Evolutionary conservation across 208 protist species (phyloP).

Genomic region (Vickermania ingenoplastis): DNA sequence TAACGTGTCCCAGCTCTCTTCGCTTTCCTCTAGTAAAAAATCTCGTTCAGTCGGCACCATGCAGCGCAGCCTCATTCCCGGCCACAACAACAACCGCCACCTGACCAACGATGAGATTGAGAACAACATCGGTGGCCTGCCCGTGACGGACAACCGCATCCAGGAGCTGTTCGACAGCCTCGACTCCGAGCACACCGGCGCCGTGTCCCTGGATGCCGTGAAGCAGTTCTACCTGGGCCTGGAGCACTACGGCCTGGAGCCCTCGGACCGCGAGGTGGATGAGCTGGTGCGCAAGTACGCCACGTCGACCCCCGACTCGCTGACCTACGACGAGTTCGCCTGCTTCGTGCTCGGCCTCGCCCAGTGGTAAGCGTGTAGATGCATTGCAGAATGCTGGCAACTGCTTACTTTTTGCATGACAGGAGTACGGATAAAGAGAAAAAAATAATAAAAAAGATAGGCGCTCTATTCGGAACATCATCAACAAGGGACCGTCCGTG

Average conservation of each 20-base stretch:
- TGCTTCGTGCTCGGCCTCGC: constrained; percentile 55
- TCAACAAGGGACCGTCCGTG: too few relatives aligned
- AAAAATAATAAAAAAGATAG: too few relatives aligned
- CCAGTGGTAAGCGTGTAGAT: constrained; percentile 27
- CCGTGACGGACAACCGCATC: constrained; percentile 46
- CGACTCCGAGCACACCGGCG: constrained; percentile 33
- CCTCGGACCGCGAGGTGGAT: constrained; percentile 37
- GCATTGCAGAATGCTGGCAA: too few relatives aligned
- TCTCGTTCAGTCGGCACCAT: constrained; percentile 13
- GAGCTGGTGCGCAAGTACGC: constrained; percentile 31
- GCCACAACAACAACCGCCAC: constrained; percentile 59
- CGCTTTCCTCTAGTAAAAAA: too few relatives aligned
- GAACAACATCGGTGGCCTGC: constrained; percentile 59
- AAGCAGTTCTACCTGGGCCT: constrained; percentile 40
- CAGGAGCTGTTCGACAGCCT: constrained; percentile 55
- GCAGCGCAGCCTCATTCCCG: constrained; percentile 26
- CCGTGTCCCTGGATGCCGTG: constrained; percentile 29
- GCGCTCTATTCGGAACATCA: too few relatives aligned
- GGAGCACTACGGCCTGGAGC: constrained; percentile 52
- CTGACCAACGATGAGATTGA: constrained; percentile 45
- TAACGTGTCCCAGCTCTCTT: too few relatives aligned
- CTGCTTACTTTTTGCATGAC: too few relatives aligned
- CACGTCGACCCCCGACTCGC: constrained; percentile 24
- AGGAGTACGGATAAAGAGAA: too few relatives aligned
- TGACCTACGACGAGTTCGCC: constrained; percentile 61